Evolutionary conservation across 768 basidiomycete genomes (phyloP).

Genomic region (Hypholoma fasciculare): DNA sequence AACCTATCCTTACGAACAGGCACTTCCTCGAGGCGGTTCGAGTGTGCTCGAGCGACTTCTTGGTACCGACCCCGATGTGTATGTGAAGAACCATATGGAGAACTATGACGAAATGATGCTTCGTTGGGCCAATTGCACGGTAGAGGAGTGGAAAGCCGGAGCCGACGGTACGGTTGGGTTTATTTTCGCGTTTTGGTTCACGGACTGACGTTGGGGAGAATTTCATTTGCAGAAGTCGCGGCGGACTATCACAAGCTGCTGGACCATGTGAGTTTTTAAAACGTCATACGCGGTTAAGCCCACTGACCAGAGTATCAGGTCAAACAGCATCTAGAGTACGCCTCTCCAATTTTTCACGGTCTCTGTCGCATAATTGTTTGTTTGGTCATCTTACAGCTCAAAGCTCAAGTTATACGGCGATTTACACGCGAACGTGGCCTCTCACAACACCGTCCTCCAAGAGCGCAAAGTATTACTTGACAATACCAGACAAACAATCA

Average conservation of each 20-base stretch:
- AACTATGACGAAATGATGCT: constrained; percentile 42
- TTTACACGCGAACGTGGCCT: constrained; percentile 41
- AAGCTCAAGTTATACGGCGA: constrained; percentile 49
- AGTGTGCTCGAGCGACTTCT: constrained; percentile 37
- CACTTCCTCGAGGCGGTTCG: not conserved
- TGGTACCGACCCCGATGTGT: constrained; percentile 42
- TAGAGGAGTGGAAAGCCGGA: constrained; percentile 57
- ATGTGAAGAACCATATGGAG: constrained; percentile 39
- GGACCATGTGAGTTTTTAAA: constrained; percentile 43
- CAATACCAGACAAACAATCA: constrained; percentile 33
- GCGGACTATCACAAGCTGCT: constrained; percentile 42
- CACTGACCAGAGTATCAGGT: constrained; percentile 25
- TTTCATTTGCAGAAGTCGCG: constrained; percentile 36
- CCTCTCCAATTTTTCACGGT: not conserved
- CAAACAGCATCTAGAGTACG: constrained; percentile 46
- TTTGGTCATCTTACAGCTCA: constrained; percentile 20
- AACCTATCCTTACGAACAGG: not conserved
- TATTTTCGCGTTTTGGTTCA: not conserved
- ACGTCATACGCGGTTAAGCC: not conserved
- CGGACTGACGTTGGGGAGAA: not conserved
- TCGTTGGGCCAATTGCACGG: constrained; percentile 50
- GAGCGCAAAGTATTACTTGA: constrained; percentile 41
- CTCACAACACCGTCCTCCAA: constrained; percentile 37
- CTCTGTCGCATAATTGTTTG: constrained; percentile 13
- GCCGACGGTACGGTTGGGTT: constrained; percentile 40